phyloP scores from a whole-genome alignment of 2,329 filamentous ascomycete species.

The Dactylellina cionopaga region DNA sequence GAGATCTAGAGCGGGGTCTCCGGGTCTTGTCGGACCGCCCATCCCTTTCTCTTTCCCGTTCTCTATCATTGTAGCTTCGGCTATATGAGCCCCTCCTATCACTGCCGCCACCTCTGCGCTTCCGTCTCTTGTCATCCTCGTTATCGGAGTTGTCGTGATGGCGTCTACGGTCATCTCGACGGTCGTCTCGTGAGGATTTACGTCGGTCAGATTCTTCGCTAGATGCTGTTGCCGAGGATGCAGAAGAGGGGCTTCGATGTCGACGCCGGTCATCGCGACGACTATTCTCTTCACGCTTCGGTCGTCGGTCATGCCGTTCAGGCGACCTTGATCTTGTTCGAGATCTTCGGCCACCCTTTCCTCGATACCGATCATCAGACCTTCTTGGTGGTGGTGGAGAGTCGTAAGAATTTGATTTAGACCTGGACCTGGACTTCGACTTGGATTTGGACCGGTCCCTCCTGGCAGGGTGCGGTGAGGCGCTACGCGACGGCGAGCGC shows the following conservation, averaged over 20 bases:
- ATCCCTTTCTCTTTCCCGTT: constrained; percentile 21
- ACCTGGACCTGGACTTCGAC: constrained; percentile 58
- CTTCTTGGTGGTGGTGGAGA: constrained; percentile 58
- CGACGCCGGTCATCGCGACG: constrained; percentile 44
- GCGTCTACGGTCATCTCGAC: constrained; percentile 35
- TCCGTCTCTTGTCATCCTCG: constrained; percentile 27
- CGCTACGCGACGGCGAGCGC: constrained; percentile 56
- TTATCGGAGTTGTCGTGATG: constrained; percentile 36
- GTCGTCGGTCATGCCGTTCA: constrained; percentile 38
- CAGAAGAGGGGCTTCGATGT: constrained; percentile 36
- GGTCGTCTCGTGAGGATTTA: constrained; percentile 8
- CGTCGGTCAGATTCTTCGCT: constrained; percentile 43
- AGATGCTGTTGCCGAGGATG: constrained; percentile 55
- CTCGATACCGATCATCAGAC: constrained; percentile 57
- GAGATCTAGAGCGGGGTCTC: constrained; percentile 44
- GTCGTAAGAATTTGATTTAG: constrained; percentile 55
- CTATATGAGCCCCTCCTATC: constrained; percentile 34
- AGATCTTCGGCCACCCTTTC: constrained; percentile 56
- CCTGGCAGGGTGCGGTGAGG: constrained; percentile 49
- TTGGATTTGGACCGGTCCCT: constrained; percentile 27
- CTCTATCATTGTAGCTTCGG: constrained; percentile 19
- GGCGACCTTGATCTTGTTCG: constrained; percentile 52
- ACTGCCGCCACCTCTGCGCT: constrained; percentile 21
- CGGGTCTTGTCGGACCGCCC: constrained; percentile 31
- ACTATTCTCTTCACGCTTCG: constrained; percentile 22